Evolutionary conservation across 768 basidiomycete species (phyloP).

Genomic region (Tricholoma matsutake): DNA sequence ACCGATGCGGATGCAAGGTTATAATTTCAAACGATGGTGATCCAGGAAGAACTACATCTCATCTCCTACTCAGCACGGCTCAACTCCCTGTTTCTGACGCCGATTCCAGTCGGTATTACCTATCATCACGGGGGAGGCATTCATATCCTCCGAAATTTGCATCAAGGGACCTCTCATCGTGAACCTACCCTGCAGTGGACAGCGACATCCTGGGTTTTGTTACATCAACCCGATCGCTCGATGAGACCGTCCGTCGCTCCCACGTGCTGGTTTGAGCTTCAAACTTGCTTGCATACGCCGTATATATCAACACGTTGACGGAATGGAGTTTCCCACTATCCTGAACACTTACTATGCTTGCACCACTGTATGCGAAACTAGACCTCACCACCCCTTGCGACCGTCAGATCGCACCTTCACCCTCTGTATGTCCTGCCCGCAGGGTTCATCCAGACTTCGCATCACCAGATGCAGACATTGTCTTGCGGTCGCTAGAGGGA

Average conservation of each 20-base stretch:
- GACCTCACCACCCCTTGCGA: background rate
- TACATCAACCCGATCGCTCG: conserved; percentile 1
- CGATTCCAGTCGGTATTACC: background rate
- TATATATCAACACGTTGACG: conserved; percentile 16
- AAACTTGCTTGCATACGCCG: conserved; percentile 9
- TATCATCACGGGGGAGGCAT: background rate
- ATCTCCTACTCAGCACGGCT: background rate
- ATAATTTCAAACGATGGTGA: background rate
- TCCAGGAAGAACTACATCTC: background rate
- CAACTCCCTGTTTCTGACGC: background rate
- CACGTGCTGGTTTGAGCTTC: conserved; percentile 23
- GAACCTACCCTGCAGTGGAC: background rate
- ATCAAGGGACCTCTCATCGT: background rate
- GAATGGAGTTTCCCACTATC: conserved; percentile 6
- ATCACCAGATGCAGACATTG: conserved; percentile 31
- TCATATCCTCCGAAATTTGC: background rate
- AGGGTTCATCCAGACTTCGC: conserved; percentile 33
- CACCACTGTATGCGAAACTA: conserved; percentile 13
- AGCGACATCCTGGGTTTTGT: background rate
- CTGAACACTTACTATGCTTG: conserved; percentile 17
- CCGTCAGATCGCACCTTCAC: background rate
- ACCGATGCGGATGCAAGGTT: background rate
- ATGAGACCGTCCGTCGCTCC: conserved; percentile 8
- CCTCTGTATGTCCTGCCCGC: conserved; percentile 2
- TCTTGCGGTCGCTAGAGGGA: conserved; percentile 41